Evolutionary conservation across 257 asterid species (phyloP).

Genomic region (Rhazya stricta): DNA sequence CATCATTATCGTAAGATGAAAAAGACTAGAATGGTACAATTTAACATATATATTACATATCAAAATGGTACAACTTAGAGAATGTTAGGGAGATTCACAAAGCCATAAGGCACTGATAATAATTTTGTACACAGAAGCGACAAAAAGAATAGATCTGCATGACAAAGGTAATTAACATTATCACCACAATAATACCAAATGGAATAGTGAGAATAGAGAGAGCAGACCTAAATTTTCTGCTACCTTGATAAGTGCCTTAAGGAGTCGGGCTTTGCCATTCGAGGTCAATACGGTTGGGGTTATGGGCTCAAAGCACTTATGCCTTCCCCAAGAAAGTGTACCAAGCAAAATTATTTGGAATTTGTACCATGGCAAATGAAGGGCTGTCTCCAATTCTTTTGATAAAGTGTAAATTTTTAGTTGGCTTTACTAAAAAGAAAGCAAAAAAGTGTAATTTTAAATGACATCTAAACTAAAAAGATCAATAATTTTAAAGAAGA

Average conservation of each 20-base stretch:
- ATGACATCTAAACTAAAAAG: not conserved
- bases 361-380: slow-evolving; percentile 19
- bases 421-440: not conserved
- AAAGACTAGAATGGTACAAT: too few relatives aligned
- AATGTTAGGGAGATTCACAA: too few relatives aligned
- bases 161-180: slow-evolving; percentile 29
- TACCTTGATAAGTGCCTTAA: slow-evolving; percentile 31
- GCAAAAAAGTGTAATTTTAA: not conserved
- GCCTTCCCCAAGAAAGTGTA: slow-evolving; percentile 32
- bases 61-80: too few relatives aligned
- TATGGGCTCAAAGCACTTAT: slow-evolving; percentile 57
- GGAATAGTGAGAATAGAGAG: slow-evolving; percentile 18
- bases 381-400: slow-evolving; percentile 14
- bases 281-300: slow-evolving; percentile 25
- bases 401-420: slow-evolving; percentile 5
- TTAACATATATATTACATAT: too few relatives aligned
- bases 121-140: slow-evolving; percentile 9
- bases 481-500: too few relatives aligned
- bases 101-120: too few relatives aligned
- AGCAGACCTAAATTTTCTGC: slow-evolving; percentile 12
- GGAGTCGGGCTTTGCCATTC: slow-evolving; percentile 25
- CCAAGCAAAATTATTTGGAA: slow-evolving; percentile 22
- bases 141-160: not conserved
- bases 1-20: too few relatives aligned
- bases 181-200: slow-evolving; percentile 24